phyloP scores from a whole-genome alignment of 2,329 filamentous ascomycete species.

The Reticulascus tulasneorum region DNA sequence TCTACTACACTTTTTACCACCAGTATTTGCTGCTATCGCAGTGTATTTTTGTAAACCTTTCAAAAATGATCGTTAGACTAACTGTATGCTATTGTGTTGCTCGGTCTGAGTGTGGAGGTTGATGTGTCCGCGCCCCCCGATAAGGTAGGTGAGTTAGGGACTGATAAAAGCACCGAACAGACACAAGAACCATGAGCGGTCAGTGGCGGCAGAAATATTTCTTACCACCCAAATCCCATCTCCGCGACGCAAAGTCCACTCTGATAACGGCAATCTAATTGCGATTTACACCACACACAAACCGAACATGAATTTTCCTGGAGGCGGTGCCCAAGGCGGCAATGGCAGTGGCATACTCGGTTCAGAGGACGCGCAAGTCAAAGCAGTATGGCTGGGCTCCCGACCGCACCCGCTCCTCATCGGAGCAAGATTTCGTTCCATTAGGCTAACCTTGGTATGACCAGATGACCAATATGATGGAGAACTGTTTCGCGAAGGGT shows the following conservation, averaged over 20 bases:
- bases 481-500: slow-evolving; percentile 87
- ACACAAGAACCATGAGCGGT: too few relatives aligned
- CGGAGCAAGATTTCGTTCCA: too few relatives aligned
- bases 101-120: too few relatives aligned
- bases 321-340: slow-evolving; percentile 18
- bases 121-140: too few relatives aligned
- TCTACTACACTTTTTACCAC: too few relatives aligned
- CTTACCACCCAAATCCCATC: slow-evolving; percentile 16
- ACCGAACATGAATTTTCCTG: slow-evolving; percentile 35
- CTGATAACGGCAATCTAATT: background rate
- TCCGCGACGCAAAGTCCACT: slow-evolving; percentile 4
- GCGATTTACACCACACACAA: background rate
- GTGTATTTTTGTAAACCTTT: too few relatives aligned
- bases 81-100: too few relatives aligned
- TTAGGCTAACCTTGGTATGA: slow-evolving; percentile 2
- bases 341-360: slow-evolving; percentile 23
- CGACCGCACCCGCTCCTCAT: background rate
- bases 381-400: slow-evolving; percentile 34
- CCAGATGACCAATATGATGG: slow-evolving; percentile 81
- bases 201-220: slow-evolving; percentile 34
- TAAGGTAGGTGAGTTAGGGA: too few relatives aligned
- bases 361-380: slow-evolving; percentile 48
- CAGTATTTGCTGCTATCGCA: too few relatives aligned
- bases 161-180: too few relatives aligned
- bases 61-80: too few relatives aligned